Evolutionary conservation across 305 asterid genomes (phyloP).

Genomic region (Galium porrigens): DNA sequence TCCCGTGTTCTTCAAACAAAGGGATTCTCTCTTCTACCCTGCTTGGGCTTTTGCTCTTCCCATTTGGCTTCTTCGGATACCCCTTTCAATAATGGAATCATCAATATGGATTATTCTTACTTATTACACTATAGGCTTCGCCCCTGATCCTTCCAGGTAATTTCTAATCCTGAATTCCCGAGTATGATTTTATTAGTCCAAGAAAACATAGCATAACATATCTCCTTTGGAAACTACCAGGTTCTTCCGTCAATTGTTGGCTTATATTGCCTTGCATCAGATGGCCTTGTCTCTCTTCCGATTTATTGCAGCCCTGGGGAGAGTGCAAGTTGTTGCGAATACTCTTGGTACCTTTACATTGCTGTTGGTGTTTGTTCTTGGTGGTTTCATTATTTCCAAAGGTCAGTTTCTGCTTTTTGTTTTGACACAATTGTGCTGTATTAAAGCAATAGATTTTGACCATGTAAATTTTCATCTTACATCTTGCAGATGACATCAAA

Average conservation of each 20-base stretch:
- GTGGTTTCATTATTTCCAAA: constrained; percentile 79
- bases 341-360: constrained; percentile 63
- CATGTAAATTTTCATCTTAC: background rate
- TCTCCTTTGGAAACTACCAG: constrained; percentile 26
- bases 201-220: background rate
- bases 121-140: constrained; percentile 81
- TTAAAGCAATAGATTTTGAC: background rate
- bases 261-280: constrained; percentile 66
- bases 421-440: constrained; percentile 4
- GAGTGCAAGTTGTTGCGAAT: constrained; percentile 70
- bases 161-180: constrained; percentile 4
- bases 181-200: background rate
- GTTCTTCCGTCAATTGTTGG: constrained; percentile 70
- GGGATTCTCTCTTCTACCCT: constrained; percentile 71
- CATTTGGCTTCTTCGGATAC: constrained; percentile 66
- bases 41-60: constrained; percentile 93
- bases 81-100: constrained; percentile 67
- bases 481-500: constrained; percentile 49
- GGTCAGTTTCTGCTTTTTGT: constrained; percentile 29
- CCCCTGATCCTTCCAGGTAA: constrained; percentile 70
- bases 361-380: constrained; percentile 73
- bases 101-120: constrained; percentile 69
- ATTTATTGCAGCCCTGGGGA: constrained; percentile 61
- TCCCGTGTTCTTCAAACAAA: constrained; percentile 79
- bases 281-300: constrained; percentile 82